These are phyloP conservation scores for Neofusicoccum sp. DNA, from an alignment of 2,329 filamentous ascomycete genomes.

Conservation along the genomic window DNA sequence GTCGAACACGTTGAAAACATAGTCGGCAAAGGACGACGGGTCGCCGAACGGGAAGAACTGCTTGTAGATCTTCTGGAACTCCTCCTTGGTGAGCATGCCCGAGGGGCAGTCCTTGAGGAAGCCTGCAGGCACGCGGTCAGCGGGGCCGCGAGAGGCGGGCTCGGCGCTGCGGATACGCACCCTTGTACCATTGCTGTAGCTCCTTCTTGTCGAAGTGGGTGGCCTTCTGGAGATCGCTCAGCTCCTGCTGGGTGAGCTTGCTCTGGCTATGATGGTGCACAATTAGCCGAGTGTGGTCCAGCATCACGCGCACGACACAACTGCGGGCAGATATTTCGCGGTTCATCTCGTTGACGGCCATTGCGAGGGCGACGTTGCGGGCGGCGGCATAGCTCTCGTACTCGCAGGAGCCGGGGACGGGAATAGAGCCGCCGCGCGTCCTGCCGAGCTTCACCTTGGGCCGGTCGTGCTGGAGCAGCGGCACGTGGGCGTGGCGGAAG, in stretches of 20 bases:
- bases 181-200: conserved; percentile 99
- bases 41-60: conserved; percentile 99
- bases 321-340: conserved; percentile 30
- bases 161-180: conserved; percentile 53
- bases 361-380: conserved; percentile 31
- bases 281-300: conserved; percentile 38
- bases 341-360: conserved; percentile 30
- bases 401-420: conserved; percentile 30
- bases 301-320: conserved; percentile 28
- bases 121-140: conserved; percentile 56
- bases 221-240: conserved; percentile 91
- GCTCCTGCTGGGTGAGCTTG: conserved; percentile 95
- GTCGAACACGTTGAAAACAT: conserved; percentile 99
- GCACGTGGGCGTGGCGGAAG: conserved; percentile 22
- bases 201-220: conserved; percentile 99
- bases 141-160: not conserved
- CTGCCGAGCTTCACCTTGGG: conserved; percentile 37
- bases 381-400: conserved; percentile 32
- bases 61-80: conserved; percentile 99
- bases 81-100: conserved; percentile 94
- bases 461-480: conserved; percentile 30
- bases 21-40: conserved; percentile 95
- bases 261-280: conserved; percentile 71
- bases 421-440: conserved; percentile 29
- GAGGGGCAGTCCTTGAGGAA: conserved; percentile 98